Base-by-base conservation (phyloP, 768 basidiomycete genomes). In the Hypholoma sublateritium region DNA sequence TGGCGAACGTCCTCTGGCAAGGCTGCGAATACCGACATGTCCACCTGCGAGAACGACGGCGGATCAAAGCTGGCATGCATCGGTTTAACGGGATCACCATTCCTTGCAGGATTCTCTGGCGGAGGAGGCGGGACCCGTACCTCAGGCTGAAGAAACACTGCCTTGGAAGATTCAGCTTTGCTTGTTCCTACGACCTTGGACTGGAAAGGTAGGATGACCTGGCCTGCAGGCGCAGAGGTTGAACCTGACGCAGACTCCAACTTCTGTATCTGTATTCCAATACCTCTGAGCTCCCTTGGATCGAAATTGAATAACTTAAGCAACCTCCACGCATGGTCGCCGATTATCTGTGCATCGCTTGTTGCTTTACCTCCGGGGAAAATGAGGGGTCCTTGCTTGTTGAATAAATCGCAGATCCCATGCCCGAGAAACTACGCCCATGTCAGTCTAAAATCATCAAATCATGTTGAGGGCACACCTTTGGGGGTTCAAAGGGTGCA, bases 241-340 rank as follows among this genome's bases (percentile, higher is more conserved):
- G 64, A 54, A 2, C 67, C 73, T 1, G 72, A 70, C 14, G 68
- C 63, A 6, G 79, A 74, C 70, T 97, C 93, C 4, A 98, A 79
- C 68, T 95, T 98, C 65, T 89, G 87, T 12, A 98, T 83, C 64
- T 95, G 93, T 7, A 98, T 88, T 0, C 92, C 94, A 55, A 98
- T 83, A 1, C 96, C 96, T 19, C 96, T 81, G n/a, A 98, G 74
- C 59, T 98, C 96, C 57, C 77, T 83, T 0, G 94, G 86, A 59
- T 93, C 89, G 49, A 97, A 88, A 36, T 80, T 76, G 69, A 94
- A 86, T 1, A 82, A 80, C 62, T 82, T 77, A 28, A 96, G 76
- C 14, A 97, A 71, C 58, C 82, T 80, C 84, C 89, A 91, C 5
- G 92, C 89, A 58, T 87, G 85, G 22, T 86, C 80, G 0, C 86